phyloP scores from a whole-genome alignment of 352 stramenopile genomes.

The Phytopythium kandeliae region DNA sequence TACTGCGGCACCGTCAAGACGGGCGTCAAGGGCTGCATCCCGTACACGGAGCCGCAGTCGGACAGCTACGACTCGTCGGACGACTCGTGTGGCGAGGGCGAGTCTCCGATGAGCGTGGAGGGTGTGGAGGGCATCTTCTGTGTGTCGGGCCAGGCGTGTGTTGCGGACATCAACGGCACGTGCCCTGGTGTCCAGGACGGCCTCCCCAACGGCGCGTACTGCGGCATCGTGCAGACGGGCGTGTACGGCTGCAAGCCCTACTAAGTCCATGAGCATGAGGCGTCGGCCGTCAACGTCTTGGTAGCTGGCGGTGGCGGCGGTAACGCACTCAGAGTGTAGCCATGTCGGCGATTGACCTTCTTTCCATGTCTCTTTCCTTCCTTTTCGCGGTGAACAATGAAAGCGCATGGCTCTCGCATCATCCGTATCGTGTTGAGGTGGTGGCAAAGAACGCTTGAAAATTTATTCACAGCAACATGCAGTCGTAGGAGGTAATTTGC shows the following conservation, averaged over 20 bases:
- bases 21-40: constrained; percentile 37
- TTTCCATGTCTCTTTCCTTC: too few relatives aligned
- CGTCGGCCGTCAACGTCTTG: not conserved
- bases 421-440: too few relatives aligned
- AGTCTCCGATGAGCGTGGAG: constrained; percentile 19
- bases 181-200: constrained; percentile 9
- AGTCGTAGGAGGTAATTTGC: too few relatives aligned
- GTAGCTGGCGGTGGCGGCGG: not conserved
- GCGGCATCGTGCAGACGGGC: constrained; percentile 5
- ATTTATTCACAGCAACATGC: too few relatives aligned
- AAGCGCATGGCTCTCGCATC: too few relatives aligned
- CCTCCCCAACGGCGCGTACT: constrained; percentile 17
- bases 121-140: constrained; percentile 16
- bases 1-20: constrained; percentile 7
- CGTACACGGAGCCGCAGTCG: constrained; percentile 5
- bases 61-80: not conserved
- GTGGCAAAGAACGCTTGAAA: too few relatives aligned
- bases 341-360: not conserved
- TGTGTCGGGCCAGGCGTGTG: constrained; percentile 9
- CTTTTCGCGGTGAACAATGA: not conserved
- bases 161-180: constrained; percentile 7
- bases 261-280: constrained; percentile 8
- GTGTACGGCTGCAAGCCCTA: constrained; percentile 43
- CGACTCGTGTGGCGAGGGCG: constrained; percentile 8
- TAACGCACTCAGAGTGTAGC: not conserved